Evolutionary conservation across 2,329 filamentous ascomycete genomes (phyloP).

Genomic region (Eutypa lata): DNA sequence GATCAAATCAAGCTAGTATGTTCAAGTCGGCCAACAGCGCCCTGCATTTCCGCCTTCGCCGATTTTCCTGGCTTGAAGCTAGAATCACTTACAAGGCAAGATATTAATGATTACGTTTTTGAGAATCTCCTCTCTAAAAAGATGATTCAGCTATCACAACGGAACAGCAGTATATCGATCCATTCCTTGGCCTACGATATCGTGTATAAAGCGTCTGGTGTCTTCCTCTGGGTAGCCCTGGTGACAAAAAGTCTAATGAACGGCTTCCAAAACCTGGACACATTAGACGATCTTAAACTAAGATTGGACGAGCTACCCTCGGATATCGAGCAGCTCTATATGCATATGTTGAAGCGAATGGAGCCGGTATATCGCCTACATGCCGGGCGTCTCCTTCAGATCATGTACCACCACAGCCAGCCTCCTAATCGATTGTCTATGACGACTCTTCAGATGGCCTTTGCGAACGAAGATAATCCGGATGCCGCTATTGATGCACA

Average conservation of each 20-base stretch:
- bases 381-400: too few species aligned
- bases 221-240: slow-evolving; percentile 3
- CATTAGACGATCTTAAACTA: neutral
- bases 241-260: neutral
- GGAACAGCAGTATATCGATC: neutral
- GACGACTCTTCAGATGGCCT: too few species aligned
- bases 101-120: too few species aligned
- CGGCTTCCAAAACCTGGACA: slow-evolving; percentile 2
- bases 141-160: neutral
- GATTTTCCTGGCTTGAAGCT: too few species aligned
- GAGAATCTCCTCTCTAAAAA: neutral
- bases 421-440: too few species aligned
- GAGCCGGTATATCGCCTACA: neutral
- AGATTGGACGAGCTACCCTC: slow-evolving; percentile 3
- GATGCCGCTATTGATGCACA: too few species aligned
- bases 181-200: neutral
- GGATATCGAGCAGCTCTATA: slow-evolving; percentile 1
- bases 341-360: slow-evolving; percentile 1
- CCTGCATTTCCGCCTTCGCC: too few species aligned
- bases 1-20: neutral
- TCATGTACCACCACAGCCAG: too few species aligned
- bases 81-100: too few species aligned
- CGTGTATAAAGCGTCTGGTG: slow-evolving; percentile 1
- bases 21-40: slow-evolving; percentile 1
- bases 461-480: too few species aligned